A percentile compares a stretch with the other conserved stretches of the same genome.
phyloP scores from a whole-genome alignment of 1,139 yeast genomes.

The Kluyveromyces sp. region DNA sequence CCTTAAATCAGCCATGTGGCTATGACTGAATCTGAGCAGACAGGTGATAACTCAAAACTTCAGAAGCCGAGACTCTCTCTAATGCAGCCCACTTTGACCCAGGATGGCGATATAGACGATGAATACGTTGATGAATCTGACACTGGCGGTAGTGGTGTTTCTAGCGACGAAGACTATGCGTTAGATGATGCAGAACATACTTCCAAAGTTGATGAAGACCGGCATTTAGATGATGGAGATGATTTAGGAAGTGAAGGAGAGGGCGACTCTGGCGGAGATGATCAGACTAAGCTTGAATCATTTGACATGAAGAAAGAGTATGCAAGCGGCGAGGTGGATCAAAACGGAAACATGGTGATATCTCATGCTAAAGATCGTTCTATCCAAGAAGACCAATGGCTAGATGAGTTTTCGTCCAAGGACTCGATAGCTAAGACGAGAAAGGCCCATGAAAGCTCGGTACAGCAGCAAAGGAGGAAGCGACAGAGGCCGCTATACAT shows the following conservation, averaged over 20 bases:
- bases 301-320: conserved; percentile 23
- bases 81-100: background rate
- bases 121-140: background rate
- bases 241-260: conserved; percentile 6
- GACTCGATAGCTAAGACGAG: conserved; percentile 8
- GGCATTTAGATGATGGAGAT: conserved; percentile 1
- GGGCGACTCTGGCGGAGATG: conserved; percentile 2
- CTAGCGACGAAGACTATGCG: background rate
- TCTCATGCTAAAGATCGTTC: conserved; percentile 11
- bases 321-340: conserved; percentile 21
- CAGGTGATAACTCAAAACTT: no score
- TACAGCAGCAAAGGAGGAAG: background rate
- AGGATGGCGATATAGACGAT: background rate
- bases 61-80: background rate
- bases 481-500: conserved; percentile 6
- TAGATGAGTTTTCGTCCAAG: conserved; percentile 15
- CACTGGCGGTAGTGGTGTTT: background rate
- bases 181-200: background rate
- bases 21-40: no score
- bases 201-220: background rate
- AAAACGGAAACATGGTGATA: conserved; percentile 21
- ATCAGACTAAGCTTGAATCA: conserved; percentile 16
- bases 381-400: conserved; percentile 22
- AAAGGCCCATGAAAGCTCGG: conserved; percentile 1
- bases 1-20: no score